Conservation (phyloP, 164 flowering plant species). For the Liquidambar formosana region DNA sequence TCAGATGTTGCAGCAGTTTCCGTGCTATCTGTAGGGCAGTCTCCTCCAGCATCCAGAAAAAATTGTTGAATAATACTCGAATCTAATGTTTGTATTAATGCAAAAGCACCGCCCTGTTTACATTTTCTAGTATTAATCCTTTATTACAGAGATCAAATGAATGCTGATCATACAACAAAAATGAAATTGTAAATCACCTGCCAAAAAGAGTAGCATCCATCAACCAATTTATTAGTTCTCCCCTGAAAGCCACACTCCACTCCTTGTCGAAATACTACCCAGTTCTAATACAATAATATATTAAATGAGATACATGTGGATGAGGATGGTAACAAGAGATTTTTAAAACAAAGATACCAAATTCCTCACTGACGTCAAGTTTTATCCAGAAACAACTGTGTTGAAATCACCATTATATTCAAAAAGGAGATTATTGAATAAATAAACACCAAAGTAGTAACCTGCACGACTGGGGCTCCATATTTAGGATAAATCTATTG, state of each 20-base stretch:
- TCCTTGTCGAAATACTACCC: slow-evolving; percentile 94
- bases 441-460: no score
- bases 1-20: slow-evolving; percentile 24
- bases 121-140: slow-evolving; percentile 7
- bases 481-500: no score
- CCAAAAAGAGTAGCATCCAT: slow-evolving; percentile 99
- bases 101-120: slow-evolving; percentile 69
- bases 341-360: neutral
- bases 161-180: neutral
- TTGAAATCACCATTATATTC: no score
- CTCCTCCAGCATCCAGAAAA: slow-evolving; percentile 25
- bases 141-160: neutral
- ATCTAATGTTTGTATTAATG: slow-evolving; percentile 58
- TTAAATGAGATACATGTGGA: neutral
- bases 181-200: slow-evolving; percentile 52
- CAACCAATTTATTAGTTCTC: slow-evolving; percentile 90
- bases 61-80: slow-evolving; percentile 38
- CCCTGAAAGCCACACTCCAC: slow-evolving; percentile 94
- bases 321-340: neutral
- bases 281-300: slow-evolving; percentile 45
- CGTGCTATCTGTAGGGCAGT: slow-evolving; percentile 7
- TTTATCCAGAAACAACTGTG: no score
- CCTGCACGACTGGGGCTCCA: no score
- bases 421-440: no score
- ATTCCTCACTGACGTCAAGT: no score